A percentile compares a stretch with the other conserved stretches of the same genome.
phyloP scores from a whole-genome alignment of 441 rosid species.

The Populus hybrid region DNA sequence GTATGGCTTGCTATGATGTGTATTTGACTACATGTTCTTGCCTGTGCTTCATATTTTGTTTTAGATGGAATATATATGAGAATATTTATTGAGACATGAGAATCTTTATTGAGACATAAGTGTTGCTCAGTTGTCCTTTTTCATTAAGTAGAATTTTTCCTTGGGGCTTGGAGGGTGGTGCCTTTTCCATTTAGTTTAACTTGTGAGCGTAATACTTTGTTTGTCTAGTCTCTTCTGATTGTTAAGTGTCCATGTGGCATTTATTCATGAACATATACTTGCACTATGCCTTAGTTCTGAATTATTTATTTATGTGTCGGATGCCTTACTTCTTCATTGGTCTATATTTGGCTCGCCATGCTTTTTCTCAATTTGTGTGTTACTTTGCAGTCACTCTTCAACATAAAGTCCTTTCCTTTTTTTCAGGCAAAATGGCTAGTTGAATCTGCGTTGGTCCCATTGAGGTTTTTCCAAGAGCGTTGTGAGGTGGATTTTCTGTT shows the following conservation, averaged over 20 bases:
- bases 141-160: not conserved
- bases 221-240: not conserved
- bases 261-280: not conserved
- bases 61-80: not conserved
- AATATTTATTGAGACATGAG: not conserved
- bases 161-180: not conserved
- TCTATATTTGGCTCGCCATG: not conserved
- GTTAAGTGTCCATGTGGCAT: not conserved
- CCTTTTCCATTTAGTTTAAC: not conserved
- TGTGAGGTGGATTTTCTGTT: constrained; percentile 66
- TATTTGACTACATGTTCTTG: not conserved
- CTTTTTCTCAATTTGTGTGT: constrained; percentile 7
- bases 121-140: not conserved
- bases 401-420: constrained; percentile 9
- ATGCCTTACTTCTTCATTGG: not conserved
- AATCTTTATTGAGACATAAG: not conserved
- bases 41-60: not conserved
- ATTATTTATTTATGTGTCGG: not conserved
- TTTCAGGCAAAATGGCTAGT: constrained; percentile 92
- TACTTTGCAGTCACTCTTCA: not conserved
- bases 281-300: not conserved
- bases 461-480: constrained; percentile 95
- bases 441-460: constrained; percentile 80
- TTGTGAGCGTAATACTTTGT: not conserved
- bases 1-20: not conserved